Base-by-base conservation (phyloP, 2,329 filamentous ascomycete species). In the Alternaria longipes region DNA sequence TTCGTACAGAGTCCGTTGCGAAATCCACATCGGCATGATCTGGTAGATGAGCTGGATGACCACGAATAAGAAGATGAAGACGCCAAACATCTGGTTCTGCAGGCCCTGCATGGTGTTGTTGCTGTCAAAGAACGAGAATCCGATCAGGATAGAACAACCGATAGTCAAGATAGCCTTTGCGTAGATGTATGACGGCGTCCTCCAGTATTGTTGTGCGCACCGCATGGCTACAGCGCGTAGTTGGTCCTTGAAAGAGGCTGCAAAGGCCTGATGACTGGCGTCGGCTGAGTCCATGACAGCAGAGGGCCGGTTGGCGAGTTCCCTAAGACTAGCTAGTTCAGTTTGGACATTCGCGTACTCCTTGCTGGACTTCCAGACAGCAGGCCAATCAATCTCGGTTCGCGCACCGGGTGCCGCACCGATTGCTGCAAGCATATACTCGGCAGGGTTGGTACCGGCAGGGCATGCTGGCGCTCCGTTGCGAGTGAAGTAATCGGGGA, bases 401-500 rank as follows among this genome's bases (percentile, higher is more conserved):
- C 78, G 74, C 0, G 81, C 78, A 24, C 82, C 83, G 20, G 81
- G 82, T 18, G 82, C 84, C 28, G 84, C 83, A 26, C 83, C 83
- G 63, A 85, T 85, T 62, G 85, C 83, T 65, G 85, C 83, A 45
- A 86, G 76, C 90, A 94, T 93, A 14, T 16, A 36, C 14, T 36
- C 32, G 14, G 32, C 32, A 16, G 32, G 32, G 6, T 36, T 36
- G 14, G 32, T 16, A 36, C 14, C 32, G 32, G 14, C 11, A 16
- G 4, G 12, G 32, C 12, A 14, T 16, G 12, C 14, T 16, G 32
- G 32, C 14, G 32, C 32, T 14, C 32, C 32, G 14, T 36, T 36
- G 14, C 32, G 32, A 5, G 12, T 16, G 32, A 36, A 36, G 32
- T 36, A 36, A 14, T 36, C 32, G 32, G 16, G 12, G 14, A 36